These are phyloP conservation scores for Huntiella abstrusa DNA, from an alignment of 2,329 filamentous ascomycete genomes.

Conservation along the genomic window DNA sequence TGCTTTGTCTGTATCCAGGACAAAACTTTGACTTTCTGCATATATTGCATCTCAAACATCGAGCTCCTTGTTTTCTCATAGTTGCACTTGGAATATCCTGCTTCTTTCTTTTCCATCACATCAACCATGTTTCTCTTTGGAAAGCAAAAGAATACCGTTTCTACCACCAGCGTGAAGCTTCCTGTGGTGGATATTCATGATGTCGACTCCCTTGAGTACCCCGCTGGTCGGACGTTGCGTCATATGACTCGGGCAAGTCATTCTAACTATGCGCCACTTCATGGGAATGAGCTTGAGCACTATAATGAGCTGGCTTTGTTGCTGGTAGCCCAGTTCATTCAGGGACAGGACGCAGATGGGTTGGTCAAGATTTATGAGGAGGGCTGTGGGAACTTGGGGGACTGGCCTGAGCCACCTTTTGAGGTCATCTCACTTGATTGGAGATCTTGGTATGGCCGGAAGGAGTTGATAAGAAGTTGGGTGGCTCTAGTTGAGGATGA, in stretches of 20 bases:
- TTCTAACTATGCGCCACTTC: constrained; percentile 69
- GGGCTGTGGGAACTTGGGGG: constrained; percentile 51
- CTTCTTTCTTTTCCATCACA: no score
- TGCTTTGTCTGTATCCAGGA: no score
- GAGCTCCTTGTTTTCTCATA: no score
- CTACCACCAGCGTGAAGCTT: constrained; percentile 28
- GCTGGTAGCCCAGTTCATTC: constrained; percentile 66
- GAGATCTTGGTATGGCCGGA: constrained; percentile 64
- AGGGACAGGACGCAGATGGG: constrained; percentile 56
- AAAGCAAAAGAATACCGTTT: no score
- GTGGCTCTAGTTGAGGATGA: constrained; percentile 94
- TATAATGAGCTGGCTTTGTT: constrained; percentile 75
- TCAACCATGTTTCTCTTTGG: no score
- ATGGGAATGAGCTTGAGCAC: constrained; percentile 45
- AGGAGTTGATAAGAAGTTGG: constrained; percentile 70
- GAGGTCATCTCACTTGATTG: constrained; percentile 75
- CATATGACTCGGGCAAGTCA: constrained; percentile 86
- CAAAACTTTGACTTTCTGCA: no score
- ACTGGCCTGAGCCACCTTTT: constrained; percentile 67
- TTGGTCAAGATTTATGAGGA: constrained; percentile 66
- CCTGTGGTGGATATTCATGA: constrained; percentile 55
- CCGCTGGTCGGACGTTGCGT: constrained; percentile 65
- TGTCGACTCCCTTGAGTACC: constrained; percentile 59
- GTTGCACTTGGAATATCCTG: no score
- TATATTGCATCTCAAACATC: no score